These are phyloP conservation scores for Cryptosporidium canis DNA, from an alignment of 169 alveolate species.

Conservation along the genomic window DNA sequence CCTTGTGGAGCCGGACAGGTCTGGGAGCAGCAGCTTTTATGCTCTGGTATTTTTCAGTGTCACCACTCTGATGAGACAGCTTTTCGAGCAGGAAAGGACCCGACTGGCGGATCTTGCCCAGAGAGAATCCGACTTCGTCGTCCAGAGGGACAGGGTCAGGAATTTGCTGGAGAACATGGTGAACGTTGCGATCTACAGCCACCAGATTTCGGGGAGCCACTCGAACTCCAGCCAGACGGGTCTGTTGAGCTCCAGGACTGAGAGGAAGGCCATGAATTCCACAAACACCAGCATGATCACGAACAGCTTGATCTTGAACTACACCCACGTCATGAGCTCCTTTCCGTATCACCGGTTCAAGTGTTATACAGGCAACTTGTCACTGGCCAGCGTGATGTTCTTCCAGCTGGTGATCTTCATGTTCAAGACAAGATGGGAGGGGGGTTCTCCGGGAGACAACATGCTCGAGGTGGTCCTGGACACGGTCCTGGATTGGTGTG, in stretches of 20 bases:
- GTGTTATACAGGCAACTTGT: conserved; percentile 23
- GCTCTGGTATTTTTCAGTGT: background rate
- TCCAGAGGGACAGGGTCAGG: background rate
- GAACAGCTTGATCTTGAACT: conserved; percentile 7
- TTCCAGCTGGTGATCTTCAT: background rate
- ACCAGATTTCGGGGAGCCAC: background rate
- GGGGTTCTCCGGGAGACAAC: background rate
- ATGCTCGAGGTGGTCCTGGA: background rate
- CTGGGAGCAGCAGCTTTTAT: background rate
- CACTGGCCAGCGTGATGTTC: conserved; percentile 12
- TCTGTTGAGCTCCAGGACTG: background rate
- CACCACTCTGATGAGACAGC: background rate
- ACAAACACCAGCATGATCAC: background rate
- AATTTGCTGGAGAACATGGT: conserved; percentile 36
- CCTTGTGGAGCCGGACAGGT: background rate
- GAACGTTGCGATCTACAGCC: background rate
- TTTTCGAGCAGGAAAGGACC: background rate
- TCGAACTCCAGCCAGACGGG: background rate
- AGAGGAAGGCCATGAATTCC: conserved; percentile 7
- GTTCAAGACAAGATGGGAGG: background rate
- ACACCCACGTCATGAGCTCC: background rate
- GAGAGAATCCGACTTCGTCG: background rate
- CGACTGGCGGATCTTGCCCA: background rate
- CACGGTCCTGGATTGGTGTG: conserved; percentile 26
- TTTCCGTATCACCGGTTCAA: conserved; percentile 54